Percentiles rank a stretch among this genome's conserved stretches.
These are phyloP conservation scores for Fusarium beomiforme DNA, from an alignment of 2,329 filamentous ascomycete genomes.

Conservation along the genomic window DNA sequence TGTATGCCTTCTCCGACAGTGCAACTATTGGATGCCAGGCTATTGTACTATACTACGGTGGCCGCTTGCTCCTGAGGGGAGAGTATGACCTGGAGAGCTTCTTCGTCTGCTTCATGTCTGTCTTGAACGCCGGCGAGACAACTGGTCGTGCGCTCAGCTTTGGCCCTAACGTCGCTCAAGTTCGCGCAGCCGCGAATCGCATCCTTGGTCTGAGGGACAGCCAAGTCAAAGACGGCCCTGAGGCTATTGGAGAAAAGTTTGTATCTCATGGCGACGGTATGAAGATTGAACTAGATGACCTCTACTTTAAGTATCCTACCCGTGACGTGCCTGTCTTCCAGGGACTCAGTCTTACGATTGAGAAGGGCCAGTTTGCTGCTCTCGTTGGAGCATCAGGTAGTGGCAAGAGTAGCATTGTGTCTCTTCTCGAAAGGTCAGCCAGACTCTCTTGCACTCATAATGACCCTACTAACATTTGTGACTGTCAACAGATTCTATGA, in stretches of 20 bases:
- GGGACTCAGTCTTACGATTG: slow-evolving; percentile 69
- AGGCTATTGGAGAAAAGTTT: slow-evolving; percentile 46
- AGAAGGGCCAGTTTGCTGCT: slow-evolving; percentile 75
- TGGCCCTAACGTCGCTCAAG: slow-evolving; percentile 70
- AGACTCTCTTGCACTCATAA: fast-evolving
- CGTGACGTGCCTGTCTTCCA: slow-evolving; percentile 66
- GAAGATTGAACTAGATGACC: slow-evolving; percentile 64
- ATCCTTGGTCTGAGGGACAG: slow-evolving; percentile 63
- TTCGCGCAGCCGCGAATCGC: slow-evolving; percentile 66
- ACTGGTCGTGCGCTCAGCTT: slow-evolving; percentile 61
- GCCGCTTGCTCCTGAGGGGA: slow-evolving; percentile 61
- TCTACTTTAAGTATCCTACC: slow-evolving; percentile 70
- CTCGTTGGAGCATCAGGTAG: slow-evolving; percentile 76
- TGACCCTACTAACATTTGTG: fast-evolving
- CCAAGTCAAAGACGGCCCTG: not conserved
- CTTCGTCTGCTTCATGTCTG: slow-evolving; percentile 70
- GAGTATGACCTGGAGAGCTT: slow-evolving; percentile 60
- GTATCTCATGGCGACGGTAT: slow-evolving; percentile 56
- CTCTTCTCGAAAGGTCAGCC: slow-evolving; percentile 61
- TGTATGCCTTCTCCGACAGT: slow-evolving; percentile 77
- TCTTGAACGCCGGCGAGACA: slow-evolving; percentile 70
- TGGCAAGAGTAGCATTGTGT: slow-evolving; percentile 78
- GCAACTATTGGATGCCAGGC: slow-evolving; percentile 70
- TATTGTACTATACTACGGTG: slow-evolving; percentile 73
- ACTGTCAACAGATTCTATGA: slow-evolving; percentile 69